Evolutionary conservation across 352 stramenopile genomes (phyloP).

Genomic region (Phytophthora melonis): DNA sequence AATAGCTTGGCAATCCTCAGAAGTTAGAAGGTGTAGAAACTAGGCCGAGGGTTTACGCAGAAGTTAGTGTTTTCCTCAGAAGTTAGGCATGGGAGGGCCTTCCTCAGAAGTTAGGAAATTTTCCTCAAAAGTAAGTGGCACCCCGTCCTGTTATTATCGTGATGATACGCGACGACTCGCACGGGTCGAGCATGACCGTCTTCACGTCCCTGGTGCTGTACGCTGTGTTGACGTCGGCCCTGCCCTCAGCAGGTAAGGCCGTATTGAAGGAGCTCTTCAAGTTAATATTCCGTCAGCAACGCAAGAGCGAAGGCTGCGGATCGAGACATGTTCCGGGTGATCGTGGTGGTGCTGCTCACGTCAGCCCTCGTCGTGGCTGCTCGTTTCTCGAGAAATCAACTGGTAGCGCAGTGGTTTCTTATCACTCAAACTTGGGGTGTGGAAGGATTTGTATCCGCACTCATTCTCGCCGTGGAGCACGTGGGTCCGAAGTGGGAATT

Average conservation of each 20-base stretch:
- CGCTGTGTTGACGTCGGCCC: conserved; percentile 54
- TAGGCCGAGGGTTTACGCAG: too few species aligned
- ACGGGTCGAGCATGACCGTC: conserved; percentile 48
- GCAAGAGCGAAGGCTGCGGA: conserved; percentile 60
- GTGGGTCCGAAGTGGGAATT: conserved; percentile 74
- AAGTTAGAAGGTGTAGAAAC: too few species aligned
- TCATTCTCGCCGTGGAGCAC: conserved; percentile 62
- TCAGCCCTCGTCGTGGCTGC: conserved; percentile 55
- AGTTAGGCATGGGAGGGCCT: too few species aligned
- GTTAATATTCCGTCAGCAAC: conserved; percentile 75
- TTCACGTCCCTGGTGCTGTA: conserved; percentile 61
- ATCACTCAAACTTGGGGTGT: conserved; percentile 69
- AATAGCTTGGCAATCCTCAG: background rate
- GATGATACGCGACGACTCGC: conserved; percentile 62
- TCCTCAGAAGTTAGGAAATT: too few species aligned
- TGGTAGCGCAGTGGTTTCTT: conserved; percentile 63
- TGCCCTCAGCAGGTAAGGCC: conserved; percentile 68
- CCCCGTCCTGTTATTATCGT: conserved; percentile 42
- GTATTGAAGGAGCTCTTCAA: conserved; percentile 87
- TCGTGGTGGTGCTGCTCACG: conserved; percentile 60
- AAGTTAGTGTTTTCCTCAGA: too few species aligned
- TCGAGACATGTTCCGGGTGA: conserved; percentile 56
- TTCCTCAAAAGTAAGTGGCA: too few species aligned
- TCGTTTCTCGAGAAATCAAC: conserved; percentile 64
- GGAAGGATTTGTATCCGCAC: conserved; percentile 71